Evolutionary conservation across 768 basidiomycete genomes (phyloP).

Genomic region (Cystobasidium tubakii): DNA sequence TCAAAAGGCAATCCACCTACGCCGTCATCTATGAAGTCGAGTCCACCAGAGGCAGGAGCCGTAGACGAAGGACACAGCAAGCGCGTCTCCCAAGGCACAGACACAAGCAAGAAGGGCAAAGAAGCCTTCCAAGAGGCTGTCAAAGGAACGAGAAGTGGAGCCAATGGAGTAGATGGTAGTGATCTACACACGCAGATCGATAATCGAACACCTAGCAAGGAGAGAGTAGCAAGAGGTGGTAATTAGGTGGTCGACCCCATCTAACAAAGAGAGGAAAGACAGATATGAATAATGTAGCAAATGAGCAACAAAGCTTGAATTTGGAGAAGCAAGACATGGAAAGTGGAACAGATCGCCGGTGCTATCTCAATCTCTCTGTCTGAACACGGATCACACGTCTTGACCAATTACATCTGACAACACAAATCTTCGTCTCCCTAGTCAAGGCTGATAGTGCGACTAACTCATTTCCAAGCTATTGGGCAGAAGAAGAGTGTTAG

Average conservation of each 20-base stretch:
- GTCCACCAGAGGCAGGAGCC: conserved; percentile 14
- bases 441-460: too few species aligned
- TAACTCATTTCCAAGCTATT: conserved; percentile 33
- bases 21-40: conserved; percentile 15
- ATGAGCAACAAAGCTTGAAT: not conserved
- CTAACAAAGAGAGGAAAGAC: not conserved
- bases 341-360: too few species aligned
- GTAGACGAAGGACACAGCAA: conserved; percentile 22
- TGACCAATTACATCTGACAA: too few species aligned
- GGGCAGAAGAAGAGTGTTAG: not conserved
- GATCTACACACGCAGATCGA: conserved; percentile 21
- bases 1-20: conserved; percentile 28
- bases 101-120: conserved; percentile 21
- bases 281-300: not conserved
- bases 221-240: conserved; percentile 20
- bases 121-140: conserved; percentile 35
- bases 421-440: too few species aligned
- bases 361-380: too few species aligned
- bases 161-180: not conserved
- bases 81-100: conserved; percentile 2
- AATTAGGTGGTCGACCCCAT: not conserved
- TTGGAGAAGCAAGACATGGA: not conserved
- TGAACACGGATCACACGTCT: too few species aligned
- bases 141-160: conserved; percentile 19
- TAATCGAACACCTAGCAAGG: conserved; percentile 30